Evolutionary conservation across 2,329 filamentous ascomycete species (phyloP).

Genomic region (Ophiostoma piceae): DNA sequence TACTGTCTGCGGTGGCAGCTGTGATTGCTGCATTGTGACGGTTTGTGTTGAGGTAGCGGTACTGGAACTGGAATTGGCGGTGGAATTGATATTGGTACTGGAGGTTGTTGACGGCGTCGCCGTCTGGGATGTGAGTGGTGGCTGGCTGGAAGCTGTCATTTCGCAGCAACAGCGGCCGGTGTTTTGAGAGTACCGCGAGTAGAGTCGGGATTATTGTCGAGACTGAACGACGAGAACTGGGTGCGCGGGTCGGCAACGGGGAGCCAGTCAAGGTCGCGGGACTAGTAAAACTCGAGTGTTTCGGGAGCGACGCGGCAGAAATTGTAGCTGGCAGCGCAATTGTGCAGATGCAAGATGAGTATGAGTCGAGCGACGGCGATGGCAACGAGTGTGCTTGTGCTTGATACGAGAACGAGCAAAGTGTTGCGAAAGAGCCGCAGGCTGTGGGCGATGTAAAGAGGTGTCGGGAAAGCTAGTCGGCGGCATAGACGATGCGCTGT

Average conservation of each 20-base stretch:
- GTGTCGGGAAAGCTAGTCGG: neutral
- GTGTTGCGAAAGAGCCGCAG: neutral
- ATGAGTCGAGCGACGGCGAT: neutral
- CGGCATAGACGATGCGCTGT: constrained; percentile 14
- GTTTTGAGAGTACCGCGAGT: neutral
- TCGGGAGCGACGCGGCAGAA: constrained; percentile 1
- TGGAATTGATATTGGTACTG: constrained; percentile 7
- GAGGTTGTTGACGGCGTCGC: neutral
- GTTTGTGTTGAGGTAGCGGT: constrained; percentile 7
- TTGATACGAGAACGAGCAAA: neutral
- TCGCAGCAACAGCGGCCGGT: neutral
- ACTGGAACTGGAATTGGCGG: constrained; percentile 8
- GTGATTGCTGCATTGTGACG: constrained; percentile 23
- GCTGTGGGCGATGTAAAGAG: neutral
- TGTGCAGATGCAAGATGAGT: neutral
- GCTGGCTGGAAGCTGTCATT: constrained; percentile 14
- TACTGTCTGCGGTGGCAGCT: constrained; percentile 1
- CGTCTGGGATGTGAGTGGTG: constrained; percentile 11
- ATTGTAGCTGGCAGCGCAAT: constrained; percentile 9
- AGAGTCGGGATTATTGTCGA: neutral
- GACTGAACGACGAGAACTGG: neutral
- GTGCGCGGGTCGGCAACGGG: neutral
- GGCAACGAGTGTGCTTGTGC: neutral
- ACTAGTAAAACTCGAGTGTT: neutral
- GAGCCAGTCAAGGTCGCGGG: neutral